A percentile compares a stretch with the other conserved stretches of the same genome.
phyloP scores from a whole-genome alignment of 192 early-diverging fungal species.

The Entophlyctis luteolus region DNA sequence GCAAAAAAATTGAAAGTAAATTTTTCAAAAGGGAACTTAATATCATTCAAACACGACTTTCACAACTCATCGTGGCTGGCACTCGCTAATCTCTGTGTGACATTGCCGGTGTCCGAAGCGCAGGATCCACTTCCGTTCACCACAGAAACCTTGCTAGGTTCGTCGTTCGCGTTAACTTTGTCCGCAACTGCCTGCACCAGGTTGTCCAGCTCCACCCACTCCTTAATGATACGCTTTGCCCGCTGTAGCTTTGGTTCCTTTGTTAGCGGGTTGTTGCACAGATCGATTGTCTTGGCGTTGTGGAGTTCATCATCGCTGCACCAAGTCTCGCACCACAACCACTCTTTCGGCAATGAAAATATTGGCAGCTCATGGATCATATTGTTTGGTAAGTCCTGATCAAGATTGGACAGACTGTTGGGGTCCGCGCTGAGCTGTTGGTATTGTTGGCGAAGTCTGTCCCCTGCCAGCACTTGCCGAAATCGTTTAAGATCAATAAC shows the following conservation, averaged over 20 bases:
- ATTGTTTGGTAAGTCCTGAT: constrained; percentile 98
- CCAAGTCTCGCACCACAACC: constrained; percentile 99
- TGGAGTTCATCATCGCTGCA: constrained; percentile 79
- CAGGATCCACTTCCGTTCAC: no score
- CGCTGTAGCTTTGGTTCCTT: constrained; percentile 98
- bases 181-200: constrained; percentile 40
- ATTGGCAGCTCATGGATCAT: constrained; percentile 91
- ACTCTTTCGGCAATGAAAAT: constrained; percentile 88
- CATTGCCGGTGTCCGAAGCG: no score
- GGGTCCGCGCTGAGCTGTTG: constrained; percentile 86
- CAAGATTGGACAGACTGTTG: constrained; percentile 86
- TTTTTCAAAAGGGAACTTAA: no score
- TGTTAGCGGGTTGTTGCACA: constrained; percentile 99
- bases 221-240: constrained; percentile 84
- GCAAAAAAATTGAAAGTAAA: neutral
- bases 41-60: no score
- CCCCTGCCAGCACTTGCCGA: constrained; percentile 89
- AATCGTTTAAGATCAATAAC: constrained; percentile 92
- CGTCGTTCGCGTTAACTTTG: constrained; percentile 8
- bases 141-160: no score
- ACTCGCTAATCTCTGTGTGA: no score
- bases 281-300: constrained; percentile 94
- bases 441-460: constrained; percentile 88
- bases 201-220: constrained; percentile 87
- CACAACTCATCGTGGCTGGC: no score